Evolutionary conservation across 495 filamentous ascomycete species (phyloP), one percentile per base, ranked within the genome.

Genomic region (Podospora didyma): DNA sequence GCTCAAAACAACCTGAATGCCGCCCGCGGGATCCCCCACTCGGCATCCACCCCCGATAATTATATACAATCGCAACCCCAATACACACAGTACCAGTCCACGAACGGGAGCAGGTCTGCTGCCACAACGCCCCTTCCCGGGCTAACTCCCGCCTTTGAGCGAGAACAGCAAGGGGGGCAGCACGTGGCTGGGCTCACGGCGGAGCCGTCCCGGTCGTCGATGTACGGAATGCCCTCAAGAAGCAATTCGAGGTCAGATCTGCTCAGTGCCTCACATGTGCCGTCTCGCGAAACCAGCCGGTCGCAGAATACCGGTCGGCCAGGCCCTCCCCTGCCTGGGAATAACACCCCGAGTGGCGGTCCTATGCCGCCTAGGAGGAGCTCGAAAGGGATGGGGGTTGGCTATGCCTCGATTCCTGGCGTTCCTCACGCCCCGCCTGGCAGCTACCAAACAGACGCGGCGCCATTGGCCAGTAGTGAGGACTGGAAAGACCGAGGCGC

Each of bases 401-500:
- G 78, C 45, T 76, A 76, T 54, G 57, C 76, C 22, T 60, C 74
- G 12, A 74, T 75, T 44, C 70, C 74, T 9, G 73, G 70, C 16
- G 61, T 66, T 17, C 69, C 72, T 28, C 46, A 66, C 24, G 71
- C 72, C 12, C 66, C 72, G 14, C 66, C 74, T n/a, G 63, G 68
- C 41, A 70, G 70, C 46, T 87, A 90, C 62, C 77, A 71, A 23
- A 63, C 80, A 49, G 89, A 94, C 62, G 81, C 84, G 46, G 85
- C 83, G 3, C 81, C 83, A 5, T 66, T 82, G 23, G 71, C 83
- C 3, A 92, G 86, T 65, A 93, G 85, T 66, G 93, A 96, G 54
- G 93, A 97, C 46, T 97, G 94, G 94, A 88, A 96, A 70, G 94
- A 98, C 20, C 86, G 85, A 52, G 93, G 94, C 39, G 94, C 94